A percentile compares a stretch with the other conserved stretches of the same genome.
Evolutionary conservation across 371 early-diverging fungal species (phyloP).

Genomic region (Phascolomyces articulosus): DNA sequence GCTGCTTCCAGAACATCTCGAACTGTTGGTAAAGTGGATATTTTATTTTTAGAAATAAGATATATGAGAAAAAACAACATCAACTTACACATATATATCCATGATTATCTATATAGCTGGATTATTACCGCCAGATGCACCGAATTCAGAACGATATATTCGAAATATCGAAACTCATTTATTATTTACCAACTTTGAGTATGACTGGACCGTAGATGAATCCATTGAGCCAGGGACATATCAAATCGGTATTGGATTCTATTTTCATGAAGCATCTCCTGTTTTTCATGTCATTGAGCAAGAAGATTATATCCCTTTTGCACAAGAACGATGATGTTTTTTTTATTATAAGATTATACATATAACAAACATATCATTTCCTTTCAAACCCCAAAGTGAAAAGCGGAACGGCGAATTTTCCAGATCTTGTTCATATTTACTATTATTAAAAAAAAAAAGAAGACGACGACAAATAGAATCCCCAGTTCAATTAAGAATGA

Average conservation of each 20-base stretch:
- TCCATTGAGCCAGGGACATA: slow-evolving; percentile 19
- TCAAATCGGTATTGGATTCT: slow-evolving; percentile 30
- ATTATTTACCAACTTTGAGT: slow-evolving; percentile 16
- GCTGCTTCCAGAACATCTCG: slow-evolving; percentile 23
- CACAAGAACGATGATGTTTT: not conserved
- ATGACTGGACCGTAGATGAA: slow-evolving; percentile 25
- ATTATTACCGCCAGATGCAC: slow-evolving; percentile 15
- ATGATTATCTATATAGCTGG: slow-evolving; percentile 18
- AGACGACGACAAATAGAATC: not conserved
- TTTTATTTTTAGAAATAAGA: not conserved
- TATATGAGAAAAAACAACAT: not conserved
- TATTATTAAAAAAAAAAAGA: too few species aligned
- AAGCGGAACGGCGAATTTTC: not conserved
- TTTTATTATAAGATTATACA: too few species aligned
- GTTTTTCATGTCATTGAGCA: slow-evolving; percentile 15
- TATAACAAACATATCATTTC: too few species aligned
- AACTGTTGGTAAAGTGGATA: slow-evolving; percentile 19
- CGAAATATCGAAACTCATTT: slow-evolving; percentile 19
- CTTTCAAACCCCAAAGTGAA: too few species aligned
- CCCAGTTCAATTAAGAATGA: slow-evolving; percentile 4
- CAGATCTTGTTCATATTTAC: too few species aligned
- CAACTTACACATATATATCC: too few species aligned
- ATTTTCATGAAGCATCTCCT: slow-evolving; percentile 23
- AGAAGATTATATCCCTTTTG: not conserved
- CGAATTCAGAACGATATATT: slow-evolving; percentile 18